phyloP scores from a whole-genome alignment of 257 asterid genomes.

The Fraxinus anomala region DNA sequence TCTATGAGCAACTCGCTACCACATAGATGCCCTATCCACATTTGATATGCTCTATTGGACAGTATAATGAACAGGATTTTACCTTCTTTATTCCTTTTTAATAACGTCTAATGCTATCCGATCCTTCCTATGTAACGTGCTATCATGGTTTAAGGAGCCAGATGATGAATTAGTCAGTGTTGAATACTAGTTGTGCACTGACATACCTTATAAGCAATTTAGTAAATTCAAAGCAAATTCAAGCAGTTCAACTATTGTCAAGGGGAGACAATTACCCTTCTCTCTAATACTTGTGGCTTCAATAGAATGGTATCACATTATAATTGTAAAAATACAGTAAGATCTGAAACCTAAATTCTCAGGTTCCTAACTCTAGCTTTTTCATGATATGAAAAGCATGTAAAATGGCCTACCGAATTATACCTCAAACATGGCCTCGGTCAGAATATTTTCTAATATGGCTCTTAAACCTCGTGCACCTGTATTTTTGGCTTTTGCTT shows the following conservation, averaged over 20 bases:
- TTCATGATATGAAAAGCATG: not conserved
- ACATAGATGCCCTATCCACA: not conserved
- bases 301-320: not conserved
- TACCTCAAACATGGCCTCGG: slow-evolving; percentile 97
- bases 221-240: not conserved
- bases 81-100: not conserved
- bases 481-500: slow-evolving; percentile 73
- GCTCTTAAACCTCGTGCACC: slow-evolving; percentile 98
- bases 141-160: not conserved
- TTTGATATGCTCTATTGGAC: not conserved
- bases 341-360: not conserved
- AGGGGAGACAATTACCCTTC: slow-evolving; percentile 16
- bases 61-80: not conserved
- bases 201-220: not conserved
- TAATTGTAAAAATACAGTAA: not conserved
- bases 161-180: not conserved
- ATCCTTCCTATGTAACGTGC: not conserved
- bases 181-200: not conserved
- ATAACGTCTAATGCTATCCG: not conserved
- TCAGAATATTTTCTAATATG: slow-evolving; percentile 75
- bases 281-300: not conserved
- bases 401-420: not conserved
- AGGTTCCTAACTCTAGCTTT: slow-evolving; percentile 12
- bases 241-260: not conserved
- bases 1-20: not conserved